phyloP scores from a whole-genome alignment of 208 protist species.

The Trypanosoma lewisi region DNA sequence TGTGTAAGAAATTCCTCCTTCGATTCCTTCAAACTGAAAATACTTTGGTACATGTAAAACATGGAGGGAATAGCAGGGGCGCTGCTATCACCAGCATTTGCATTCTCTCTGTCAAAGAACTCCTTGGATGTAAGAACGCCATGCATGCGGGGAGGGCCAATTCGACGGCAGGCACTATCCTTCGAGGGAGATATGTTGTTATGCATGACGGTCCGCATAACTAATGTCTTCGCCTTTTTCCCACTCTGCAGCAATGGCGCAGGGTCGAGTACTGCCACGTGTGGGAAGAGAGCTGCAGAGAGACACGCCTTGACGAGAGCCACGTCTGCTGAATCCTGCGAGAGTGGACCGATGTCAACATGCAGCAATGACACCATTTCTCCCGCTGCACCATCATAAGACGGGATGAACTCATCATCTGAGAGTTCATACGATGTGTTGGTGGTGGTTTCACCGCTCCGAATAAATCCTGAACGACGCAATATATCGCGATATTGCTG shows the following conservation, averaged over 20 bases:
- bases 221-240: slow-evolving; percentile 30
- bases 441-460: slow-evolving; percentile 19
- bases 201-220: slow-evolving; percentile 60
- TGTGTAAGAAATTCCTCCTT: slow-evolving; percentile 66
- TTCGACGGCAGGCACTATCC: slow-evolving; percentile 73
- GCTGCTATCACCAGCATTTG: not conserved
- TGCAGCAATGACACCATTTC: slow-evolving; percentile 44
- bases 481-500: slow-evolving; percentile 83
- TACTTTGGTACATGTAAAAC: slow-evolving; percentile 78
- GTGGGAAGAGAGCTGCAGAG: slow-evolving; percentile 72
- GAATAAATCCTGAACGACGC: slow-evolving; percentile 47
- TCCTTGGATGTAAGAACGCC: slow-evolving; percentile 31
- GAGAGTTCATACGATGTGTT: not conserved
- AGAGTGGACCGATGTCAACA: slow-evolving; percentile 68
- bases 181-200: slow-evolving; percentile 58
- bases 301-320: slow-evolving; percentile 87
- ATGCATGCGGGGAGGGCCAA: slow-evolving; percentile 37
- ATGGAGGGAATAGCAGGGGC: slow-evolving; percentile 35
- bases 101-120: slow-evolving; percentile 13
- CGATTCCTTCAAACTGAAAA: slow-evolving; percentile 63
- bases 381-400: slow-evolving; percentile 1
- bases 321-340: slow-evolving; percentile 53
- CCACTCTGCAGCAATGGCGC: slow-evolving; percentile 18
- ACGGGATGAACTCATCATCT: slow-evolving; percentile 8
- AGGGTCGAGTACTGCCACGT: slow-evolving; percentile 80